Percentiles rank a stretch among this genome's conserved stretches.
These are phyloP conservation scores for Candida quercuum DNA, from an alignment of 805 yeast genomes.

Conservation along the genomic window DNA sequence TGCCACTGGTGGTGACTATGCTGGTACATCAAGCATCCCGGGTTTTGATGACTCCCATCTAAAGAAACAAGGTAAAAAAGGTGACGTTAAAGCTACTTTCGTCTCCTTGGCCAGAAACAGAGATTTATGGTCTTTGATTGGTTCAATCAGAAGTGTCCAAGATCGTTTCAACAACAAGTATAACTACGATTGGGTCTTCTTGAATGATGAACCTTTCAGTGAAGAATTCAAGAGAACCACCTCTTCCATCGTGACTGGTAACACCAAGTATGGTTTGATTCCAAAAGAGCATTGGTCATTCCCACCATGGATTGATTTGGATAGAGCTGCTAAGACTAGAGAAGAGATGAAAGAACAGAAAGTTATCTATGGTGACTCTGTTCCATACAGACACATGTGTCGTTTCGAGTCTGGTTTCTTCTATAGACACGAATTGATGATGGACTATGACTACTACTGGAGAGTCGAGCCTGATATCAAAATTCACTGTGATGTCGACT, in stretches of 20 bases:
- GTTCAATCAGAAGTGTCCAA: slow-evolving; percentile 59
- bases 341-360: slow-evolving; percentile 36
- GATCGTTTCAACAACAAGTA: slow-evolving; percentile 58
- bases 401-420: slow-evolving; percentile 50
- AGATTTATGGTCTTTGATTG: slow-evolving; percentile 53
- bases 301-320: slow-evolving; percentile 60
- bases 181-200: slow-evolving; percentile 75
- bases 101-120: slow-evolving; percentile 64
- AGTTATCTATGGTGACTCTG: slow-evolving; percentile 54
- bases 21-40: slow-evolving; percentile 7
- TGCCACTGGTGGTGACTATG: slow-evolving; percentile 9
- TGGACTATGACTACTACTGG: slow-evolving; percentile 67
- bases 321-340: slow-evolving; percentile 41
- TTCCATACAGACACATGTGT: slow-evolving; percentile 69
- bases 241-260: slow-evolving; percentile 50
- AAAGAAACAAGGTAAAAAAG: slow-evolving; percentile 21
- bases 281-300: slow-evolving; percentile 63
- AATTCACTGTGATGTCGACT: slow-evolving; percentile 55
- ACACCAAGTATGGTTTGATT: slow-evolving; percentile 55
- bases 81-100: slow-evolving; percentile 48
- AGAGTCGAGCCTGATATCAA: slow-evolving; percentile 69
- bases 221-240: slow-evolving; percentile 48
- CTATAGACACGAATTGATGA: slow-evolving; percentile 55
- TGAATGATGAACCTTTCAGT: slow-evolving; percentile 63
- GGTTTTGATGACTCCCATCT: slow-evolving; percentile 13